phyloP scores from a whole-genome alignment of 73 alveolate genomes.

The Blepharisma japonicum region DNA sequence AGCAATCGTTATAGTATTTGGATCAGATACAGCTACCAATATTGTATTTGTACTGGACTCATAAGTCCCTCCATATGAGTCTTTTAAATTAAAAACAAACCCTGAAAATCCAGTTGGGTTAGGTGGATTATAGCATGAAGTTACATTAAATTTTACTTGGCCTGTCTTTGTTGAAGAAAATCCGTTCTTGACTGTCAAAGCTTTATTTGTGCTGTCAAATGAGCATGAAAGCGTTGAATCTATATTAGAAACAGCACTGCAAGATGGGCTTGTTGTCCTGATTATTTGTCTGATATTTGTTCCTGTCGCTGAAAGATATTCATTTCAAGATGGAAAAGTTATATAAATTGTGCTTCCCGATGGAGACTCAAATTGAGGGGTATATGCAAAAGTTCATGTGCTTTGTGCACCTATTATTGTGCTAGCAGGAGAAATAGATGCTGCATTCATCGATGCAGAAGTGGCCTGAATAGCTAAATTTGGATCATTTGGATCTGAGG shows the following conservation, averaged over 20 bases:
- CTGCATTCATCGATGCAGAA: not conserved
- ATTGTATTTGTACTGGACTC: not conserved
- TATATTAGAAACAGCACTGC: not conserved
- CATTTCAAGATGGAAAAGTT: conserved; percentile 11
- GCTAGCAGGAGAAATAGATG: not conserved
- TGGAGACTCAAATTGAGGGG: not conserved
- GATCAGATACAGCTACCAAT: not conserved
- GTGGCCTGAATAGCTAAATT: not conserved
- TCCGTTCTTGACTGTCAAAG: not conserved
- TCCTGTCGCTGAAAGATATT: not conserved
- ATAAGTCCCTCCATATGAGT: not conserved
- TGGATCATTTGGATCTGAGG: not conserved
- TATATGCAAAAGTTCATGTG: not conserved
- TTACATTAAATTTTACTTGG: not conserved
- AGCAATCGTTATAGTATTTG: not conserved
- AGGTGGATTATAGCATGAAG: not conserved
- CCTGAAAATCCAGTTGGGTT: not conserved
- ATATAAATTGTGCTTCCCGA: not conserved
- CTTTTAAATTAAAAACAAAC: not conserved
- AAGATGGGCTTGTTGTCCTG: not conserved
- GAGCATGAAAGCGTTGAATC: not conserved
- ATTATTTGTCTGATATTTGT: not conserved
- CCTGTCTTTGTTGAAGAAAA: conserved; percentile 4
- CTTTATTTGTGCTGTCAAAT: not conserved
- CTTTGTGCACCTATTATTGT: conserved; percentile 17